phyloP scores from a whole-genome alignment of 257 asterid species.

The Capsicum chinense region DNA sequence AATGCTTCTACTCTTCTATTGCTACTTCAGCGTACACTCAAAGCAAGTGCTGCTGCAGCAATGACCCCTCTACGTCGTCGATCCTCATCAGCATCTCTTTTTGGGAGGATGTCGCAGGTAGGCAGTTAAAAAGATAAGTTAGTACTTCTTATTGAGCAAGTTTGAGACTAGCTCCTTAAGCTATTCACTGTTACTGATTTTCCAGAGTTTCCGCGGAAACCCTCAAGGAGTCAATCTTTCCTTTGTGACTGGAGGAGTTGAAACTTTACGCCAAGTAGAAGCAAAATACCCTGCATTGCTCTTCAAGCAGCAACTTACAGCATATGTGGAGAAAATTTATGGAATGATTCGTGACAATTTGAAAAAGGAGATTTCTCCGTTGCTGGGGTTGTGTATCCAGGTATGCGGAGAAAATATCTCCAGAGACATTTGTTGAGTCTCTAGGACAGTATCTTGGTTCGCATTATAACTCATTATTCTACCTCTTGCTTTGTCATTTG shows the following conservation, averaged over 20 bases:
- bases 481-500: background rate
- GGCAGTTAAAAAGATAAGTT: constrained; percentile 23
- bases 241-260: constrained; percentile 81
- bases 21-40: constrained; percentile 94
- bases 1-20: constrained; percentile 88
- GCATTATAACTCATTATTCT: background rate
- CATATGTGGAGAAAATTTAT: constrained; percentile 95
- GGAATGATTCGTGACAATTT: constrained; percentile 98
- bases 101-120: constrained; percentile 95
- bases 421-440: background rate
- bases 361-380: constrained; percentile 98
- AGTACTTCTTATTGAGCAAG: constrained; percentile 27
- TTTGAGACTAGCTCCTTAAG: constrained; percentile 17
- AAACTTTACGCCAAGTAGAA: constrained; percentile 94
- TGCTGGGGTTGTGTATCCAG: constrained; percentile 99
- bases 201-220: constrained; percentile 88
- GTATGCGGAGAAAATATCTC: constrained; percentile 41
- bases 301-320: constrained; percentile 99
- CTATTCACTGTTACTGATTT: constrained; percentile 32
- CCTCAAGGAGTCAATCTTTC: constrained; percentile 86
- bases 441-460: background rate
- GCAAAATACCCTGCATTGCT: constrained; percentile 99
- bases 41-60: constrained; percentile 95
- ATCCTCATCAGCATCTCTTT: constrained; percentile 83
- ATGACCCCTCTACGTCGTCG: constrained; percentile 94